phyloP scores from a whole-genome alignment of 2,329 filamentous ascomycete species.

The Microcera coccophila region DNA sequence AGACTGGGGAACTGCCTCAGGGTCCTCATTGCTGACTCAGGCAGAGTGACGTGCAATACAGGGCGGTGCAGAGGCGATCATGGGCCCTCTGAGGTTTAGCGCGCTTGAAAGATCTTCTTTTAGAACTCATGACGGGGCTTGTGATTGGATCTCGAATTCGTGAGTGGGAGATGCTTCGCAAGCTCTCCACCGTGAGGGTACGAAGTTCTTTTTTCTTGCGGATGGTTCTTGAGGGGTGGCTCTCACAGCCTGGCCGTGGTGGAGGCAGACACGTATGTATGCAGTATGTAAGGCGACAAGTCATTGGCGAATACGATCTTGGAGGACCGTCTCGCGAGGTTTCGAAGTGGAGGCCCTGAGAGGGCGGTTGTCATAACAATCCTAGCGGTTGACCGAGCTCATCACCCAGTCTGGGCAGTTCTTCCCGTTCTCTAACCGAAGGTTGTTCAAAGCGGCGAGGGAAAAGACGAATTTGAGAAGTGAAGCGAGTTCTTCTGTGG shows the following conservation, averaged over 20 bases:
- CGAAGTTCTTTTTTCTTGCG: neutral
- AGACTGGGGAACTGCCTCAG: neutral
- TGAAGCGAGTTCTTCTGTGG: too few species aligned
- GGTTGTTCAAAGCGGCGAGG: too few species aligned
- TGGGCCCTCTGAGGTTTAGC: slow-evolving; percentile 1
- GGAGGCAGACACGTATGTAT: neutral
- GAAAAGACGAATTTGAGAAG: too few species aligned
- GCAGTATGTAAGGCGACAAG: neutral
- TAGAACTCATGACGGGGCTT: neutral
- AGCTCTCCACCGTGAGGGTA: neutral
- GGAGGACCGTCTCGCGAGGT: neutral
- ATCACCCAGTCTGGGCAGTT: too few species aligned
- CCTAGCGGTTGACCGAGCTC: too few species aligned
- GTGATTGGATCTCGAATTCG: neutral
- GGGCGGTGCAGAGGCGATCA: slow-evolving; percentile 22
- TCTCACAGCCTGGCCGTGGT: neutral
- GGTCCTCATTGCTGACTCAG: slow-evolving; percentile 16
- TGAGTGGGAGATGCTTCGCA: slow-evolving; percentile 11
- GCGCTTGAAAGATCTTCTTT: neutral
- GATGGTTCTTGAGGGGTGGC: neutral
- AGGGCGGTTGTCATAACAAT: neutral
- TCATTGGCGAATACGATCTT: neutral
- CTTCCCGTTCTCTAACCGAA: too few species aligned
- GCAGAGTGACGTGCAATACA: slow-evolving; percentile 25
- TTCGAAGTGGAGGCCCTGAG: neutral